These are phyloP conservation scores for Candida sanyaensis DNA, from an alignment of 1,139 yeast genomes.

Conservation along the genomic window DNA sequence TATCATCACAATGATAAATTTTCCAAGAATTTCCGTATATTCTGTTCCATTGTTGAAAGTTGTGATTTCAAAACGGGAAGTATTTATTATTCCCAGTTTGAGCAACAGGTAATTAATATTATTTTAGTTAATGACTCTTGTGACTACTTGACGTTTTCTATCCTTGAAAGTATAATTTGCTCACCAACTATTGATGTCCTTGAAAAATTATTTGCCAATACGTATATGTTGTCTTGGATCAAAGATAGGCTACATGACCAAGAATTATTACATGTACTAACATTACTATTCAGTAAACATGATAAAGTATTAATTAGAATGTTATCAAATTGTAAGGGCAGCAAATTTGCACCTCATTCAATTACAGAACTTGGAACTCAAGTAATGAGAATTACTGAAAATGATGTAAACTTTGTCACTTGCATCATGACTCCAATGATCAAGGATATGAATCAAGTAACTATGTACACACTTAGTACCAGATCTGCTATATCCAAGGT, in stretches of 20 bases:
- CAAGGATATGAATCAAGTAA: conserved; percentile 3
- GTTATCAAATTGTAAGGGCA: not conserved
- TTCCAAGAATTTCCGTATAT: conserved; percentile 4
- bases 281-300: conserved; percentile 6
- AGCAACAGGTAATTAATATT: conserved; percentile 10
- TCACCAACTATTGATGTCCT: not conserved
- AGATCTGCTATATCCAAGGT: conserved; percentile 1
- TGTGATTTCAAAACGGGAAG: conserved; percentile 6
- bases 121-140: conserved; percentile 8
- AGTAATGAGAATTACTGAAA: conserved; percentile 6
- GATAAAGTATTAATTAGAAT: conserved; percentile 7
- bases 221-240: conserved; percentile 4
- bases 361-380: conserved; percentile 7
- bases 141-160: conserved; percentile 5
- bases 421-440: not conserved
- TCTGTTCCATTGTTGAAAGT: conserved; percentile 7
- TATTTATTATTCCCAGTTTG: conserved; percentile 9
- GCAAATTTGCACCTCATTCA: not conserved
- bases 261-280: conserved; percentile 3
- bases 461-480: conserved; percentile 6
- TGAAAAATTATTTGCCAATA: conserved; percentile 6
- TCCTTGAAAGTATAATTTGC: conserved; percentile 4
- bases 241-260: not conserved
- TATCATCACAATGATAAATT: conserved; percentile 5
- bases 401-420: not conserved